phyloP scores from a whole-genome alignment of 2,329 filamentous ascomycete species.

The Niveomyces coronatus region DNA sequence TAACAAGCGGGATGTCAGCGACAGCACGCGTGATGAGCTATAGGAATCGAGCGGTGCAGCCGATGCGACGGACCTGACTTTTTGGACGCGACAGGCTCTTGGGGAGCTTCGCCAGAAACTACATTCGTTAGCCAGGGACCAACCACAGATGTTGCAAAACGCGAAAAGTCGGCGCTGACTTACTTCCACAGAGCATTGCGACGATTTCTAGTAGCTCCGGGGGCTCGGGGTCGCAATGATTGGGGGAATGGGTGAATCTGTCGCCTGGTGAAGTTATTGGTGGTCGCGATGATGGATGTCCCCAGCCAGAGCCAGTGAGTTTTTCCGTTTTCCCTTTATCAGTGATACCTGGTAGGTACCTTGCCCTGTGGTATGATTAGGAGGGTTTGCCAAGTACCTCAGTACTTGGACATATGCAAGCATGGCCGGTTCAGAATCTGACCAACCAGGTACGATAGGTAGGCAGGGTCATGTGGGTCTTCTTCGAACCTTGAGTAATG shows the following conservation, averaged over 20 bases:
- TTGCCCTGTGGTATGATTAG: no score
- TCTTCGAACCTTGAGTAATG: no score
- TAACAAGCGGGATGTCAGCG: conserved; percentile 21
- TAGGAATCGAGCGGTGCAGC: not conserved
- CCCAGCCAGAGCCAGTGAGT: conserved; percentile 6
- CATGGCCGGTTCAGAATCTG: no score
- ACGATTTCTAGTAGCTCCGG: conserved; percentile 18
- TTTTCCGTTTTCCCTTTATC: no score
- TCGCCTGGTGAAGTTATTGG: conserved; percentile 1
- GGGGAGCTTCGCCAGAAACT: conserved; percentile 96
- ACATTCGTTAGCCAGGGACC: conserved; percentile 10
- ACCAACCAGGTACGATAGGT: not conserved
- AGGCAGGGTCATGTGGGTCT: no score
- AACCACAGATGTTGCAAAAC: no score
- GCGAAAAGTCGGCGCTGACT: conserved; percentile 10
- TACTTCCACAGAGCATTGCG: conserved; percentile 41
- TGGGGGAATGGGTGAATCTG: conserved; percentile 10
- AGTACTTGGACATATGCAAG: no score
- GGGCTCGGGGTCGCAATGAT: conserved; percentile 21
- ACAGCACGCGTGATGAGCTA: not conserved
- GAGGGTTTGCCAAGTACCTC: no score
- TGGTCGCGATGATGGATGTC: not conserved
- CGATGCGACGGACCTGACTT: conserved; percentile 64
- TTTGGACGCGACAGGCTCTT: conserved; percentile 87
- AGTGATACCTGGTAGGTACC: conserved; percentile 4